These are phyloP conservation scores for Pigoraptor vietnamica DNA, from an alignment of 78 protist genomes.

Conservation along the genomic window DNA sequence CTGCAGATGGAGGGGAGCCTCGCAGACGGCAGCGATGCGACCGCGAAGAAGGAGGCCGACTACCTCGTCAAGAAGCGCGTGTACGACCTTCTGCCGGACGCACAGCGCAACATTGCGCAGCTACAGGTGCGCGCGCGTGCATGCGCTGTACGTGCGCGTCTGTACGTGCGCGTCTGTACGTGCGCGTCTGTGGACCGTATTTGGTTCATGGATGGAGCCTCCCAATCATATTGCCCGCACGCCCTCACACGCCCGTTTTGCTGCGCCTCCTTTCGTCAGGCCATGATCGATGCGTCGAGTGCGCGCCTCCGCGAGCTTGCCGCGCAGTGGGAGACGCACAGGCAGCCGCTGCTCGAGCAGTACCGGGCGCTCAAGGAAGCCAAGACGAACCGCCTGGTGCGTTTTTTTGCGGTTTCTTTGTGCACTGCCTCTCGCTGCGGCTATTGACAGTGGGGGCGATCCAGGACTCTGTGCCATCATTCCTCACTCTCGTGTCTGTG, in stretches of 20 bases:
- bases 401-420: not conserved
- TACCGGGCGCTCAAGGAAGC: slow-evolving; percentile 38
- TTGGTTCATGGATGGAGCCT: too few species aligned
- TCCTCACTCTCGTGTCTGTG: not conserved
- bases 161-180: not conserved
- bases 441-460: too few species aligned
- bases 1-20: not conserved
- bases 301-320: slow-evolving; percentile 44
- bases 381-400: slow-evolving; percentile 18
- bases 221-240: not conserved
- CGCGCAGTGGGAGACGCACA: slow-evolving; percentile 51
- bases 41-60: not conserved
- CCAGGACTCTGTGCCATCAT: too few species aligned
- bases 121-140: not conserved
- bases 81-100: slow-evolving; percentile 47
- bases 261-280: slow-evolving; percentile 10
- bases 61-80: slow-evolving; percentile 32
- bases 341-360: slow-evolving; percentile 49
- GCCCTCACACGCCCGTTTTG: not conserved
- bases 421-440: too few species aligned
- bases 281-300: slow-evolving; percentile 30
- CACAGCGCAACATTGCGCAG: slow-evolving; percentile 39
- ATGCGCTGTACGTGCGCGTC: not conserved
- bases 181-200: too few species aligned
- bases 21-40: not conserved